phyloP scores from a whole-genome alignment of 495 filamentous ascomycete species.

The Saxophila tyrrhenica region DNA sequence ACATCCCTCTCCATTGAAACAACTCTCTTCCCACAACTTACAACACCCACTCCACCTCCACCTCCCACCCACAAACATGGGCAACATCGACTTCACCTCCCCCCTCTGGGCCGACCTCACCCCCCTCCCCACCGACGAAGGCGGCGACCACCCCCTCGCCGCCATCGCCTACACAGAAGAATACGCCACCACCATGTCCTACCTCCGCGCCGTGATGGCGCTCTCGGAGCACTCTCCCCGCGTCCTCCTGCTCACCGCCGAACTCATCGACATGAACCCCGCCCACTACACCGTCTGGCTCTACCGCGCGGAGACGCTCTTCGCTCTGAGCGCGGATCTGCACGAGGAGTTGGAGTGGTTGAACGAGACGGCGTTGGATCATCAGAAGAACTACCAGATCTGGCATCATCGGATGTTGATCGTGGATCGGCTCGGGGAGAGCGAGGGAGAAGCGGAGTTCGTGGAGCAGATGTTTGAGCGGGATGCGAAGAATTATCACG shows the following conservation, averaged over 20 bases:
- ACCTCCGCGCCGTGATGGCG: constrained; percentile 89
- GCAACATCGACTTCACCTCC: constrained; percentile 50
- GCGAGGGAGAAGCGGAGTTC: constrained; percentile 57
- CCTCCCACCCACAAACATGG: constrained; percentile 18
- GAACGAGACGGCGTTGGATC: constrained; percentile 63
- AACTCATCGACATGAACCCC: constrained; percentile 84
- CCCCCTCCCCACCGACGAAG: constrained; percentile 77
- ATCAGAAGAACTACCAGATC: constrained; percentile 97
- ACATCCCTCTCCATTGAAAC: background rate
- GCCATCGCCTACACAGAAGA: constrained; percentile 77
- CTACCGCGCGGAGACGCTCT: constrained; percentile 70
- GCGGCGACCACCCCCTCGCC: constrained; percentile 58
- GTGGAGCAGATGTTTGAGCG: constrained; percentile 66
- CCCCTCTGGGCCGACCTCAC: constrained; percentile 72
- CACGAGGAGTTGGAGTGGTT: constrained; percentile 70
- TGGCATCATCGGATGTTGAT: constrained; percentile 93
- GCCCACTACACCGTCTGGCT: constrained; percentile 99
- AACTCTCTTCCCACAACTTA: background rate
- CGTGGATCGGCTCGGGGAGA: constrained; percentile 41
- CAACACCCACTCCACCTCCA: background rate
- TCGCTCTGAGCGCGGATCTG: constrained; percentile 50
- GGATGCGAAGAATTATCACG: constrained; percentile 96
- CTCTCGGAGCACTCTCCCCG: constrained; percentile 70
- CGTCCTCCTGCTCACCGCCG: constrained; percentile 69
- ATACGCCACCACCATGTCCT: constrained; percentile 79